These are phyloP conservation scores for Tarenaya hassleriana DNA, from an alignment of 345 rosid species.

Conservation along the genomic window DNA sequence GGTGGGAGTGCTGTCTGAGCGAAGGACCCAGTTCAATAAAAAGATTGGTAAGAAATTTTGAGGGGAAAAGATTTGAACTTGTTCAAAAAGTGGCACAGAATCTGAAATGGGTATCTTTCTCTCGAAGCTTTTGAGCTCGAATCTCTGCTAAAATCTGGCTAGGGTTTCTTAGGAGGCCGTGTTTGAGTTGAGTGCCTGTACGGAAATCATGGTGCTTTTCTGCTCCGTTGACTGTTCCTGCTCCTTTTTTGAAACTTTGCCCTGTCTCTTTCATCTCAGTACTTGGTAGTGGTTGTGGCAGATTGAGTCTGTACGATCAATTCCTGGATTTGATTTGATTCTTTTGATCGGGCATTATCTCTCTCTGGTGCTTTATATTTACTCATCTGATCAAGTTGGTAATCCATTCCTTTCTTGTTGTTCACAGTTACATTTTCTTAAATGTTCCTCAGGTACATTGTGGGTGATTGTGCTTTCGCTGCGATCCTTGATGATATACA, in stretches of 20 bases:
- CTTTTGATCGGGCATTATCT: constrained; percentile 16
- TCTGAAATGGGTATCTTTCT: constrained; percentile 82
- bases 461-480: constrained; percentile 12
- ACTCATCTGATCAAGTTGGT: constrained; percentile 21
- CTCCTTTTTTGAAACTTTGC: constrained; percentile 26
- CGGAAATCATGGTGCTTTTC: constrained; percentile 55
- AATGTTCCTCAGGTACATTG: constrained; percentile 12
- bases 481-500: constrained; percentile 12
- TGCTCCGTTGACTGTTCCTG: constrained; percentile 53
- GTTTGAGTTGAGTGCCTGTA: constrained; percentile 34
- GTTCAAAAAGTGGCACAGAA: constrained; percentile 57
- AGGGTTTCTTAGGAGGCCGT: constrained; percentile 45
- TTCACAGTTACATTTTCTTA: no score
- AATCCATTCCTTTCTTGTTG: not conserved
- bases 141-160: constrained; percentile 48
- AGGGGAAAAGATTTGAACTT: constrained; percentile 36
- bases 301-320: constrained; percentile 9
- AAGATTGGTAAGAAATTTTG: constrained; percentile 34
- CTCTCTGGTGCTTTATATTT: constrained; percentile 17
- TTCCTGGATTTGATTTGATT: constrained; percentile 21
- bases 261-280: constrained; percentile 19
- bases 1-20: constrained; percentile 30
- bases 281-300: constrained; percentile 22
- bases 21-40: constrained; percentile 35
- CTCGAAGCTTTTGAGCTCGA: constrained; percentile 36